Conservation (phyloP, 1,284 basidiomycete genomes). For the Athelia psychrophila region DNA sequence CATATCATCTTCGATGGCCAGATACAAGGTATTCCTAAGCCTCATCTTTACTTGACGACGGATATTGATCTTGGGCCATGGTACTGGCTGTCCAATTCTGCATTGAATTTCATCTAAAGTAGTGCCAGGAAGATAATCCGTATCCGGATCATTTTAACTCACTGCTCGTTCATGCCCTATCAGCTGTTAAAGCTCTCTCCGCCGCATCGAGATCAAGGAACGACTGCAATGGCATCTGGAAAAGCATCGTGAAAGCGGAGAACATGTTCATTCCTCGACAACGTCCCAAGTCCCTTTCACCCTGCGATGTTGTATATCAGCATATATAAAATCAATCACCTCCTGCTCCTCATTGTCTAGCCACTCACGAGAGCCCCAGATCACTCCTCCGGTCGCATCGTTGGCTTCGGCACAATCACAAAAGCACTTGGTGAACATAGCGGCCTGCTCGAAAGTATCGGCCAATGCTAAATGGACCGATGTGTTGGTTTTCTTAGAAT, state of each 20-base stretch:
- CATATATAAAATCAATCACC: constrained; percentile 21
- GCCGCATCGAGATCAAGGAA: constrained; percentile 52
- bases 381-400: constrained; percentile 36
- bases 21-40: too few relatives aligned
- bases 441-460: constrained; percentile 52
- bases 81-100: not conserved
- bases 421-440: constrained; percentile 47
- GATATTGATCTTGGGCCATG: too few relatives aligned
- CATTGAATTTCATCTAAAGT: not conserved
- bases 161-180: constrained; percentile 57
- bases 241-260: constrained; percentile 58
- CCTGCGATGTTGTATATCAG: constrained; percentile 31
- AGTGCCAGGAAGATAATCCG: not conserved
- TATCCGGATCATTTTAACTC: constrained; percentile 24
- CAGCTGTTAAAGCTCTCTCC: constrained; percentile 45
- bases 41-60: too few relatives aligned
- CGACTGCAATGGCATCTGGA: constrained; percentile 48
- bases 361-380: constrained; percentile 66
- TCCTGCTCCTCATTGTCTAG: constrained; percentile 53
- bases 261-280: constrained; percentile 65
- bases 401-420: constrained; percentile 50
- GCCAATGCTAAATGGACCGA: constrained; percentile 58
- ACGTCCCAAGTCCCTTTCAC: constrained; percentile 50
- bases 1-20: too few relatives aligned
- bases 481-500: constrained; percentile 39